Percentiles rank a stretch among this genome's conserved stretches.
Evolutionary conservation across 2,329 filamentous ascomycete genomes (phyloP).

Genomic region (Aspergillus calidoustus): DNA sequence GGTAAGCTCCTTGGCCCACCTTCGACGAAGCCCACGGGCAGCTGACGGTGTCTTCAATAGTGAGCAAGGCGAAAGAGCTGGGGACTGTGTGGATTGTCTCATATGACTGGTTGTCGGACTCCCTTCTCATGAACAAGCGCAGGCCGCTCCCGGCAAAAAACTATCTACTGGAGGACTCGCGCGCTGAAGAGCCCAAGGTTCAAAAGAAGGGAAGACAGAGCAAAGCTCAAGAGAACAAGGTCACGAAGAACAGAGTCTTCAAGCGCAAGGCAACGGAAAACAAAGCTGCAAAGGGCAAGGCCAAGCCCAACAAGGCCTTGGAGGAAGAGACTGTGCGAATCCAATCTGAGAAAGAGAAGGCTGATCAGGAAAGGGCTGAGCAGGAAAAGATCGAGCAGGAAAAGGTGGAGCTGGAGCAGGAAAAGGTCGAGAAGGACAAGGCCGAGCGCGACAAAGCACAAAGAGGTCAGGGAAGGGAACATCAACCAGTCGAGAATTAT

Average conservation of each 20-base stretch:
- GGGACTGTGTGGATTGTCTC: constrained; percentile 50
- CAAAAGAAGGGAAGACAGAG: background rate
- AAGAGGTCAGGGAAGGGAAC: constrained; percentile 19
- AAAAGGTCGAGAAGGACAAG: background rate
- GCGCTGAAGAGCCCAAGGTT: constrained; percentile 29
- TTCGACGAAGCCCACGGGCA: background rate
- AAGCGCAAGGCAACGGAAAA: background rate
- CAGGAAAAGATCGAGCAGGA: background rate
- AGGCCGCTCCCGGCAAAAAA: constrained; percentile 40
- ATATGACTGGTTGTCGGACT: constrained; percentile 55
- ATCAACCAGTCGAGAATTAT: constrained; percentile 22
- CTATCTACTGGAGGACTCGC: constrained; percentile 46
- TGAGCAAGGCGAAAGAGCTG: constrained; percentile 44
- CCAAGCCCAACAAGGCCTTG: background rate
- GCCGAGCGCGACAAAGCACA: background rate
- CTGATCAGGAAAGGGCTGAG: constrained; percentile 2
- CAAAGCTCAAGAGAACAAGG: background rate
- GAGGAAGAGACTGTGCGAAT: too few species aligned
- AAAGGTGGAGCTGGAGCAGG: too few species aligned
- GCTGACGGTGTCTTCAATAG: constrained; percentile 31
- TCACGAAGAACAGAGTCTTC: background rate
- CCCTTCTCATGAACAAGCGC: constrained; percentile 37
- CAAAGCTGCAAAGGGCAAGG: background rate
- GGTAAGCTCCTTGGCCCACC: constrained; percentile 31
- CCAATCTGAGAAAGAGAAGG: background rate